phyloP scores from a whole-genome alignment of 768 basidiomycete species.

The Jaapia argillacea region DNA sequence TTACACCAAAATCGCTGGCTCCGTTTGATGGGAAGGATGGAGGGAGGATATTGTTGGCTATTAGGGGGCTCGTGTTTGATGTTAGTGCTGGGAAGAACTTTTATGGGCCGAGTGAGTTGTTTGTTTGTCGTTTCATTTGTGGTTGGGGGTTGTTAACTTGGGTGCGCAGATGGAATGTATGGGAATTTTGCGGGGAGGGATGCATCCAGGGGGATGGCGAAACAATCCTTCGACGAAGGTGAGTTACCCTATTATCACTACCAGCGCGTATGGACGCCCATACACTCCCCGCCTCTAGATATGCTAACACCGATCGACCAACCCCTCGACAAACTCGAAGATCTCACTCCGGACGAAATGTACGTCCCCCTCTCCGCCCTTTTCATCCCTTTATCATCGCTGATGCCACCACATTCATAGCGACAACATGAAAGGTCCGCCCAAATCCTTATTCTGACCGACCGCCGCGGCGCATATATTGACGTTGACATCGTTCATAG shows the following conservation, averaged over 20 bases:
- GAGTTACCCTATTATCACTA: conserved; percentile 16
- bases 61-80: conserved; percentile 86
- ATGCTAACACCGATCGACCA: conserved; percentile 88
- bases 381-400: background rate
- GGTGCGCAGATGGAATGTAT: conserved; percentile 76
- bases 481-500: conserved; percentile 23
- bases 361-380: conserved; percentile 29
- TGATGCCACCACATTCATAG: conserved; percentile 27
- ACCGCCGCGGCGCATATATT: conserved; percentile 1
- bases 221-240: conserved; percentile 94
- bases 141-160: no score
- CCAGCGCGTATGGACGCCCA: background rate
- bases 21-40: conserved; percentile 56
- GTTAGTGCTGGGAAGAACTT: conserved; percentile 84
- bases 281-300: conserved; percentile 43
- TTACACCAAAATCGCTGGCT: conserved; percentile 66
- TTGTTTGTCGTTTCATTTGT: background rate
- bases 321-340: conserved; percentile 74
- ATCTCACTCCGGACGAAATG: conserved; percentile 78
- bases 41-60: conserved; percentile 76
- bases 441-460: no score
- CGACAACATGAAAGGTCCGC: conserved; percentile 72
- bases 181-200: conserved; percentile 97
- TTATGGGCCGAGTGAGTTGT: conserved; percentile 81
- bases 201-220: conserved; percentile 94